Percentiles rank a stretch among this genome's conserved stretches.
Evolutionary conservation across 2,329 filamentous ascomycete species (phyloP).

Genomic region (Colletotrichum magnum): DNA sequence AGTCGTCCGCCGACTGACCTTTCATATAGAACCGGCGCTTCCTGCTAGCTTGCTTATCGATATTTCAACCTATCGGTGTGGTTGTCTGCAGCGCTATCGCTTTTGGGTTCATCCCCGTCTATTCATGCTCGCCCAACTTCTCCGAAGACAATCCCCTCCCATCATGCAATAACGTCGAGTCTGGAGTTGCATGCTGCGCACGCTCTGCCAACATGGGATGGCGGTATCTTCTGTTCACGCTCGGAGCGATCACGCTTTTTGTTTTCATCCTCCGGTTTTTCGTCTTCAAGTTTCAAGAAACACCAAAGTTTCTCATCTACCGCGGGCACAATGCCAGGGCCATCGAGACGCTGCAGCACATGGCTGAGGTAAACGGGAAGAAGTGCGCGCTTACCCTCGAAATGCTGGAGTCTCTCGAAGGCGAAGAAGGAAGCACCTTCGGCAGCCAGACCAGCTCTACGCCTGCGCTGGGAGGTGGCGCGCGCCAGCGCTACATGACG

Average conservation of each 20-base stretch:
- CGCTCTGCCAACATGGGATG: slow-evolving; percentile 68
- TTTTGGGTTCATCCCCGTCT: slow-evolving; percentile 66
- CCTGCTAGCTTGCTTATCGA: slow-evolving; percentile 64
- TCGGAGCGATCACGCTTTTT: slow-evolving; percentile 67
- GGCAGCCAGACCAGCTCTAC: slow-evolving; percentile 41
- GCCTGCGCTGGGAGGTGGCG: slow-evolving; percentile 30
- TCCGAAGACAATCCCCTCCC: slow-evolving; percentile 57
- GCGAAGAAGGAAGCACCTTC: slow-evolving; percentile 41
- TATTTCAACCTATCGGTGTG: slow-evolving; percentile 70
- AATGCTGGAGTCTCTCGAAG: slow-evolving; percentile 36
- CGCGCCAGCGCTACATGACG: slow-evolving; percentile 38
- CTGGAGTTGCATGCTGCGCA: slow-evolving; percentile 49
- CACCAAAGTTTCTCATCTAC: slow-evolving; percentile 70
- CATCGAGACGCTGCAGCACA: slow-evolving; percentile 66
- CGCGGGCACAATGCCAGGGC: slow-evolving; percentile 67
- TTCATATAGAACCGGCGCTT: slow-evolving; percentile 58
- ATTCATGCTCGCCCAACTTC: slow-evolving; percentile 66
- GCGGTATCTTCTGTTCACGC: slow-evolving; percentile 69
- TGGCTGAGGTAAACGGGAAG: slow-evolving; percentile 64
- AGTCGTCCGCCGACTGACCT: not conserved
- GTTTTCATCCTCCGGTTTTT: slow-evolving; percentile 70
- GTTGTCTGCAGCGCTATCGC: slow-evolving; percentile 65
- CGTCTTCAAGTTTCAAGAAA: slow-evolving; percentile 70
- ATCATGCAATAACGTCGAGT: slow-evolving; percentile 56
- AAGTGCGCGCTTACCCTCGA: slow-evolving; percentile 26